Evolutionary conservation across 148 eudicot genomes (phyloP).

Genomic region (Chenopodium formosanum): DNA sequence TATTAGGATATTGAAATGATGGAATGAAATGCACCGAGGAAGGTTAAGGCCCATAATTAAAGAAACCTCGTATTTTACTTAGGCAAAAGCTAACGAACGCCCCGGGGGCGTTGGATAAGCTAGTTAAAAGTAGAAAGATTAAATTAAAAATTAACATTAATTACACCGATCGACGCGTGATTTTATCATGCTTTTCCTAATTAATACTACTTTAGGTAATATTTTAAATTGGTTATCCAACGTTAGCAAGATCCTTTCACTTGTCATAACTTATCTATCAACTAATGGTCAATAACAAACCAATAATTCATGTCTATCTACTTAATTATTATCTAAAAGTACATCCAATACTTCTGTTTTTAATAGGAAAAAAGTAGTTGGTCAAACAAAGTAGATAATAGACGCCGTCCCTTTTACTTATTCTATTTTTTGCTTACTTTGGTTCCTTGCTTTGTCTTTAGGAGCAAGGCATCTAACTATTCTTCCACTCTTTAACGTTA

Average conservation of each 20-base stretch:
- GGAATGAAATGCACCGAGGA: background rate
- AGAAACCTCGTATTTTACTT: background rate
- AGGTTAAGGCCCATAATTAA: background rate
- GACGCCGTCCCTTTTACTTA: background rate
- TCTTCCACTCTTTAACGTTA: background rate
- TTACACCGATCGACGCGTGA: no score
- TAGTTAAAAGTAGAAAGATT: no score
- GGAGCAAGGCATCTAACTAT: background rate
- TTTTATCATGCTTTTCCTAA: no score
- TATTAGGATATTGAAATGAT: no score
- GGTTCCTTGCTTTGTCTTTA: background rate
- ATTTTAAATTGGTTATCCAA: no score
- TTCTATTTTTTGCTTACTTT: background rate
- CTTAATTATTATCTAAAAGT: background rate
- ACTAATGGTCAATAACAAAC: slow-evolving; percentile 3
- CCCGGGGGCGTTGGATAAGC: no score
- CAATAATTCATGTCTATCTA: slow-evolving; percentile 1
- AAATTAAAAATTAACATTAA: no score
- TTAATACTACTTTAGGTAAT: no score
- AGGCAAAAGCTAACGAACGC: no score
- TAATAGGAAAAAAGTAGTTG: background rate
- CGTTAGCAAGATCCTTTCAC: no score
- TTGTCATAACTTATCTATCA: background rate
- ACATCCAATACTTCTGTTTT: background rate
- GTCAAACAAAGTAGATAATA: background rate